Base-by-base conservation (phyloP, 2,329 filamentous ascomycete genomes). In the Monosporascus sp. region DNA sequence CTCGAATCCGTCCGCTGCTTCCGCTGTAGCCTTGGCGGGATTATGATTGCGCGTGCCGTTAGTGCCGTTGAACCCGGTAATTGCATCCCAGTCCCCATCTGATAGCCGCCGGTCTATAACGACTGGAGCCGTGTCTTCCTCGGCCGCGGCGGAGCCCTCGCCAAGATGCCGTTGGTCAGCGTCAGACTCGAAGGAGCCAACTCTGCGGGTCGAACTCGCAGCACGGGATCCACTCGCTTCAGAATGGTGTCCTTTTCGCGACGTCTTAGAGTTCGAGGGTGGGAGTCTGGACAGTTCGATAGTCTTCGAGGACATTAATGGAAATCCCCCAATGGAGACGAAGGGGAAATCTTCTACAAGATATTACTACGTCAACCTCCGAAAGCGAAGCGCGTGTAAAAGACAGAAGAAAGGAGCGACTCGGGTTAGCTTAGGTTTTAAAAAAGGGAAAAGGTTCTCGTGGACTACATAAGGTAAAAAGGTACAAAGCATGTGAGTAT, bases 81-180 rank as follows among this genome's bases (percentile, higher is more conserved):
- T 19, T 6, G 43, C 24, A 27, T 46, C 43, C 43, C 43, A 46
- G 26, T 46, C 43, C 4, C 43, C 43, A 46, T 46, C 43, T 17
- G 43, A 46, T 3, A 31, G 43, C 4, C 43, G 9, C 5, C 43
- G 17, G 43, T 46, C 43, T 16, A 46, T 46, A 14, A 46, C 43
- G 24, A 5, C 31, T 31, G 45, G 24, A 43, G 38, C 34, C 22
- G 36, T 46, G n/a, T 31, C 43, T 7, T 31, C 43, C 9, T 52
- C 56, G 50, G 53, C 56, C 54, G 49, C 31, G 8, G 64, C 55
- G 56, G 57, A 64, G 59, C 54, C 66, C 64, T 64, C 52, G 49
- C 49, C 34, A 14, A 51, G 26, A 48, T 45, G 46, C 20, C 48
- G 20, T 57, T 34, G 31, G 31, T 67, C 43, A 46, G 22, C 24